Conservation (phyloP, 1,139 yeast genomes). For the Suhomyces bribrorum region DNA sequence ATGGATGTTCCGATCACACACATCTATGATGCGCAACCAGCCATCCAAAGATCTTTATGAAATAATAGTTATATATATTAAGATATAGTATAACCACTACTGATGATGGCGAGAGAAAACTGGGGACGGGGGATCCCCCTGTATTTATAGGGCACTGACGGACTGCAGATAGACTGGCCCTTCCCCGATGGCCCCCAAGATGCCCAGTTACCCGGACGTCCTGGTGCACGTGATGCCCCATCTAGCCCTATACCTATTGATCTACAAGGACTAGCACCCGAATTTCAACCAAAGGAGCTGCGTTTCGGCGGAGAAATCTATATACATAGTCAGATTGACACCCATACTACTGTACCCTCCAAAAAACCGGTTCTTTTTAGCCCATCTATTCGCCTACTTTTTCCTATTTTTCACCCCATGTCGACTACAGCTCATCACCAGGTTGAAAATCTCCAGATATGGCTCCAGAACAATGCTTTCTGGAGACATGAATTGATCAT, state of each 20-base stretch:
- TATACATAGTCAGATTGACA: too few species aligned
- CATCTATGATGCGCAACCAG: slow-evolving; percentile 18
- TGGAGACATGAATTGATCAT: slow-evolving; percentile 54
- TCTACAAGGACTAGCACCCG: too few species aligned
- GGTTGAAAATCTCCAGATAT: slow-evolving; percentile 19
- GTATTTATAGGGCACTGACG: slow-evolving; percentile 15
- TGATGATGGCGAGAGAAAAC: slow-evolving; percentile 18
- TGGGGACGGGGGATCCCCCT: slow-evolving; percentile 16
- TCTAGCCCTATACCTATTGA: slow-evolving; percentile 6
- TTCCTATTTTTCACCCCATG: slow-evolving; percentile 1
- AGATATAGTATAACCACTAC: slow-evolving; percentile 26
- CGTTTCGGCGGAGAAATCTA: too few species aligned
- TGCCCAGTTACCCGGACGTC: slow-evolving; percentile 18
- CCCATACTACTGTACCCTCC: too few species aligned
- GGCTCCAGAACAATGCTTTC: slow-evolving; percentile 52
- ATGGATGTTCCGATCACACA: slow-evolving; percentile 14
- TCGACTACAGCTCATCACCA: slow-evolving; percentile 4
- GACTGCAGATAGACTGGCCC: slow-evolving; percentile 8
- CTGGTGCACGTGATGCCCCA: slow-evolving; percentile 4
- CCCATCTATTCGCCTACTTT: too few species aligned
- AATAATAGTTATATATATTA: slow-evolving; percentile 24
- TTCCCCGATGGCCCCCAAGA: background rate
- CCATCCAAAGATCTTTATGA: slow-evolving; percentile 20
- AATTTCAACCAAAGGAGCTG: too few species aligned
- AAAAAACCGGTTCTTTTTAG: too few species aligned